phyloP scores from a whole-genome alignment of 1,139 yeast species.

The Scheffersomyces lignicola region DNA sequence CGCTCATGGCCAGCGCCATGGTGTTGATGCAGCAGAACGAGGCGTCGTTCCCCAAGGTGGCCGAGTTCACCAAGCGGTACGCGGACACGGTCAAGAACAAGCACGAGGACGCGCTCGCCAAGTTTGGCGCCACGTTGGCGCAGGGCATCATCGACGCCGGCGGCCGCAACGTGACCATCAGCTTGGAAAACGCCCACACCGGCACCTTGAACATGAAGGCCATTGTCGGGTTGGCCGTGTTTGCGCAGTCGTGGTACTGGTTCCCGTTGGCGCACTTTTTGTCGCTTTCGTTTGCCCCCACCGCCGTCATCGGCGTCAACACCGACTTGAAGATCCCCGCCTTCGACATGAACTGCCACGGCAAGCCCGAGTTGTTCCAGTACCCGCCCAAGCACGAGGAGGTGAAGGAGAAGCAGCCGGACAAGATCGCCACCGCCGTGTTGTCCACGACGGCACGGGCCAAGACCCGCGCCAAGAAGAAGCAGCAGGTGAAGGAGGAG shows the following conservation, averaged over 20 bases:
- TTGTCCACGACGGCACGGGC: conserved; percentile 92
- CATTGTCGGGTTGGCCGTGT: conserved; percentile 87
- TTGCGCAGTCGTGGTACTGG: conserved; percentile 98
- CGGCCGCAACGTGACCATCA: conserved; percentile 96
- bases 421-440: conserved; percentile 89
- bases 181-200: conserved; percentile 85
- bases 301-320: conserved; percentile 84
- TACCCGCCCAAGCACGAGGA: conserved; percentile 91
- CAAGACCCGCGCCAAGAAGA: conserved; percentile 84
- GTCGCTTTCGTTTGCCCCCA: conserved; percentile 89
- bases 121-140: conserved; percentile 95
- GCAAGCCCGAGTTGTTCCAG: conserved; percentile 76
- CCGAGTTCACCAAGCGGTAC: conserved; percentile 69
- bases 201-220: conserved; percentile 89
- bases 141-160: conserved; percentile 99
- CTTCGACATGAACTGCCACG: conserved; percentile 77
- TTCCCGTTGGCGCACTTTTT: conserved; percentile 94
- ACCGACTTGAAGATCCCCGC: conserved; percentile 84
- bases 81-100: conserved; percentile 78
- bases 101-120: conserved; percentile 95
- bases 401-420: conserved; percentile 79
- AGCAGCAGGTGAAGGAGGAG: conserved; percentile 56
- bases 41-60: conserved; percentile 76
- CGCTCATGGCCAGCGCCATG: conserved; percentile 91
- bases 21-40: conserved; percentile 93